Base-by-base conservation (phyloP, 1,284 basidiomycete species). In the Uromyces viciae-fabae region DNA sequence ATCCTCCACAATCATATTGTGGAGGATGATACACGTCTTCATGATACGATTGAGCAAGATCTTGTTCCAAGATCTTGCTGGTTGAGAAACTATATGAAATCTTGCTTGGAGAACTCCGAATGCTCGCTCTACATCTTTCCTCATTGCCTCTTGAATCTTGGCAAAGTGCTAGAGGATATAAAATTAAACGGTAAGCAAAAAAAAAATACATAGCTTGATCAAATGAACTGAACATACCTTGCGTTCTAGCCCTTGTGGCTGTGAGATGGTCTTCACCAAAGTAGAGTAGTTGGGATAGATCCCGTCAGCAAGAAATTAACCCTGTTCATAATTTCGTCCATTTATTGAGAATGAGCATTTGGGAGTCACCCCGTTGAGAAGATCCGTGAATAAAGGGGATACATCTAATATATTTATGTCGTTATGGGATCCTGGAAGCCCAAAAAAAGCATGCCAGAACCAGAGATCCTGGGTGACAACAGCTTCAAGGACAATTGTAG, bases 401-500 rank as follows among this genome's bases (percentile, higher is more conserved):
- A 11, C 11, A 49, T 49, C 11, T 33, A 62, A 19, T 19, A 11
- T 7, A 56, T 64, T 64, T 17, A 64, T 64, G 33, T 64, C 60
- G 17, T 64, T 38, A 19, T 64, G 60, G 22, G 33, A 56, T n/a
- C 54, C 54, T 49, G 46, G 46, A 49, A 49, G 46, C 11, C 46
- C n/a, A n/a, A n/a, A n/a, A n/a, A n/a, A n/a, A n/a, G n/a, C 17
- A 33, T 69, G 66, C 66, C 69, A 74, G 11, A 74, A 36, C 31
- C 40, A 60, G 14, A 62, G 25, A 22, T 62, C 38, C 2, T 60
- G 31, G 15, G 54, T n/a, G 1, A 40, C 54, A 17, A 75, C 56
- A 60, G 38, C 71, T 19, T 75, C 56, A 28, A 75, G 72, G 33
- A 75, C 56, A 5, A 75, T 58, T 14, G 73, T 60, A 15, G 73